Conservation (phyloP, 805 yeast species). For the Saturnispora mendoncae region DNA sequence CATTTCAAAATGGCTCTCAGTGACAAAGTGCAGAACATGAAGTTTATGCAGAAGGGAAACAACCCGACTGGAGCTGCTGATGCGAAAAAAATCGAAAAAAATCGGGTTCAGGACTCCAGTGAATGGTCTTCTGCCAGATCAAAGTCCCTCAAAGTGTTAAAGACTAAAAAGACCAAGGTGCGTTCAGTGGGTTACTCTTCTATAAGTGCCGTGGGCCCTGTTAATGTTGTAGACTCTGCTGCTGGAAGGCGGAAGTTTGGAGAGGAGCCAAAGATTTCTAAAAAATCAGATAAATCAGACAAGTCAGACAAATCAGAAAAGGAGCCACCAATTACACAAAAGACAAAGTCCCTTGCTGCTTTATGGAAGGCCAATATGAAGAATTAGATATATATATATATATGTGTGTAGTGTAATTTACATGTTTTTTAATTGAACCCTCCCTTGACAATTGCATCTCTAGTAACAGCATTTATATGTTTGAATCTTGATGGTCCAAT, state of each 20-base stretch:
- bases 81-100: conserved; percentile 23
- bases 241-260: conserved; percentile 1
- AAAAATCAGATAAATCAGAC: background rate
- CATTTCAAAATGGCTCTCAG: conserved; percentile 4
- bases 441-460: conserved; percentile 72
- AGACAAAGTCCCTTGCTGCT: conserved; percentile 10
- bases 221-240: background rate
- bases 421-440: conserved; percentile 33
- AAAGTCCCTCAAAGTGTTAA: conserved; percentile 20
- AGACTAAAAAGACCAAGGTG: conserved; percentile 15
- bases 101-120: conserved; percentile 35
- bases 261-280: conserved; percentile 1
- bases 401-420: conserved; percentile 26
- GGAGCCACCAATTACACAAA: conserved; percentile 13
- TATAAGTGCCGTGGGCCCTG: conserved; percentile 12
- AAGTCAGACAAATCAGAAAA: background rate
- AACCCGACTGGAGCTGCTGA: conserved; percentile 15
- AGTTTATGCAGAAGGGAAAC: conserved; percentile 49
- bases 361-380: conserved; percentile 14
- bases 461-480: conserved; percentile 81
- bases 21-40: conserved; percentile 71
- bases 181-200: conserved; percentile 26
- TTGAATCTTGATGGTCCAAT: conserved; percentile 91
- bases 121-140: conserved; percentile 41
- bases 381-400: conserved; percentile 22